Evolutionary conservation across 495 filamentous ascomycete genomes (phyloP), one percentile per base, ranked within the genome.

Genomic region (Evansstolkia leycettana): DNA sequence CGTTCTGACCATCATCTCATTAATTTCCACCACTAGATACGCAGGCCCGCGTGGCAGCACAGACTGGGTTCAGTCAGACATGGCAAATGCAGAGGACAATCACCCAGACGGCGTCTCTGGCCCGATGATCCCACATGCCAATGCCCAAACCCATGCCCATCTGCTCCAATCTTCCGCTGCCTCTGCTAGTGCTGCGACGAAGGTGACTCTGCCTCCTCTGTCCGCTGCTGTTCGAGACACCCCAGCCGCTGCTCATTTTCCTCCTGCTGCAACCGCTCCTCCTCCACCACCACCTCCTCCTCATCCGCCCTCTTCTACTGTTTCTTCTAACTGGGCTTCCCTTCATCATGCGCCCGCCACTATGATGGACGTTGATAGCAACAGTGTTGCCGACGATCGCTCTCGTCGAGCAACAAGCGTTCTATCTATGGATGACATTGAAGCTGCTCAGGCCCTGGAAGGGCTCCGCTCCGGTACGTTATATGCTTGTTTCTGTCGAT

Each of bases 381-480:
- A 44, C 39, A 36, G 45, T 19, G 36, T 39, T 18, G 40, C 45
- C n/a, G 58, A 64, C 26, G 61, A 65, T 43, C 60, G 64, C 16
- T 53, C 55, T 42, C 60, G 55, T 50, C 58, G 62, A 43, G 61
- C 61, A 20, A 53, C 61, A 34, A 67, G 64, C 46, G 62, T 64
- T 19, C 37, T 82, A 28, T 84, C 76, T 31, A 74, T 89, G 44
- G 86, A 94, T 47, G 86, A 95, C 51, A 75, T 84, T 10, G 81
- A 92, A 49, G 88, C 86, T 17, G 87, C 86, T 19, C 85, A 94
- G 60, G 86, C 88, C 9, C 58, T 95, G 14, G 81, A 82, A 24
- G 82, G 84, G 37, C 69, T 95, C 35, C 76, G 83, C 55, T 77
- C 83, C 48, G 84, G 87, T 93, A 53, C 56, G 68, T 15, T 23